These are phyloP conservation scores for Boletus barrowsii DNA, from an alignment of 768 basidiomycete genomes.

Conservation along the genomic window DNA sequence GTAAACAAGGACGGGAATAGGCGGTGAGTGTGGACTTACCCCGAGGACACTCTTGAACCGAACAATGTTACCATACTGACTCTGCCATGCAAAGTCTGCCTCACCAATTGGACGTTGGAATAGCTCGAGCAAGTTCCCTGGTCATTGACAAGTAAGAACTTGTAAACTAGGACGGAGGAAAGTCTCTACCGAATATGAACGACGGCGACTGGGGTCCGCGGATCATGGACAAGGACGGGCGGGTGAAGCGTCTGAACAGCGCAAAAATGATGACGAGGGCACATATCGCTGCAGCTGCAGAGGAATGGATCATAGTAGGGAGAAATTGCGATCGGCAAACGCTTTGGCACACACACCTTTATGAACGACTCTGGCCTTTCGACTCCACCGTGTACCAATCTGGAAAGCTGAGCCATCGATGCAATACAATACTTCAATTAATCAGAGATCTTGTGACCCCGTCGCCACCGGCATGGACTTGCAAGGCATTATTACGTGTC, in stretches of 20 bases:
- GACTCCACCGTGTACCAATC: too few relatives aligned
- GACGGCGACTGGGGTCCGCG: constrained; percentile 19
- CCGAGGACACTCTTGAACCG: constrained; percentile 23
- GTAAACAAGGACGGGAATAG: too few relatives aligned
- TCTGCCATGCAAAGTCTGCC: constrained; percentile 31
- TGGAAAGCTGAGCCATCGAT: too few relatives aligned
- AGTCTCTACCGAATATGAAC: constrained; percentile 10
- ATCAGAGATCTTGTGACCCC: too few relatives aligned
- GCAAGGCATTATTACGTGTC: background rate
- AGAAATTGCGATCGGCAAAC: background rate
- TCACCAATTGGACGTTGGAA: constrained; percentile 25
- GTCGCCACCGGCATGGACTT: too few relatives aligned
- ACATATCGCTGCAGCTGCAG: background rate
- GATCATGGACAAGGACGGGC: constrained; percentile 10
- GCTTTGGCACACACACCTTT: background rate
- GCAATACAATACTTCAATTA: too few relatives aligned
- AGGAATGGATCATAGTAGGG: constrained; percentile 3
- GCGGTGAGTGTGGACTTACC: constrained; percentile 7
- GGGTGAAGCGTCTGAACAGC: background rate
- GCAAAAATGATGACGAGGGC: background rate
- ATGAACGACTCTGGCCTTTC: background rate
- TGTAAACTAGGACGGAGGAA: background rate
- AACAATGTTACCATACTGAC: constrained; percentile 24
- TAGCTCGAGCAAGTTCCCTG: constrained; percentile 27
- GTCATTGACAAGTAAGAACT: constrained; percentile 3